A percentile compares a stretch with the other conserved stretches of the same genome.
Evolutionary conservation across 1,284 basidiomycete species (phyloP).

Genomic region (Cystobasidium sp.): DNA sequence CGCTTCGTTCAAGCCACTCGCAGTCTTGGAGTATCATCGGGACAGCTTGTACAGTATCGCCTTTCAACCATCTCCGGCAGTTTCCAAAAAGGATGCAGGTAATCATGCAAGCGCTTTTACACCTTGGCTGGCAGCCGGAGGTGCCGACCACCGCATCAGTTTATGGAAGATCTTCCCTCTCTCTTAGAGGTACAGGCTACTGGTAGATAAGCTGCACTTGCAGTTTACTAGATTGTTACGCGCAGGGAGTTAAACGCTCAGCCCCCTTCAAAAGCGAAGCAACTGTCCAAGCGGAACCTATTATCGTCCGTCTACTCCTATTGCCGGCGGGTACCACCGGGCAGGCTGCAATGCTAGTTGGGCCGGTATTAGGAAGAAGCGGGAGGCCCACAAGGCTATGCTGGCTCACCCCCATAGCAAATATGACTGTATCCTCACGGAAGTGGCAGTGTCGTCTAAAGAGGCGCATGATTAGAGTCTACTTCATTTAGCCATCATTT

Average conservation of each 20-base stretch:
- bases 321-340: neutral
- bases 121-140: slow-evolving; percentile 50
- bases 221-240: too few relatives aligned
- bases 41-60: slow-evolving; percentile 49
- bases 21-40: slow-evolving; percentile 50
- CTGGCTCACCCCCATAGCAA: too few relatives aligned
- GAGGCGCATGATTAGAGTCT: too few relatives aligned
- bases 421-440: too few relatives aligned
- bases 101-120: too few relatives aligned
- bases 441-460: too few relatives aligned
- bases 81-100: slow-evolving; percentile 4
- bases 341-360: too few relatives aligned
- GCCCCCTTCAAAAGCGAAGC: neutral
- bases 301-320: neutral
- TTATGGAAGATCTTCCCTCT: slow-evolving; percentile 51
- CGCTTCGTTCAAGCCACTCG: slow-evolving; percentile 50
- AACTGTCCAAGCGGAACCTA: neutral
- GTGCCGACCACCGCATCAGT: slow-evolving; percentile 50
- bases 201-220: too few relatives aligned
- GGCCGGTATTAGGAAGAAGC: too few relatives aligned
- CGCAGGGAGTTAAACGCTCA: neutral
- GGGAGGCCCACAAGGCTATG: too few relatives aligned
- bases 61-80: slow-evolving; percentile 32
- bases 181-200: neutral
- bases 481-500: too few relatives aligned